These are phyloP conservation scores for Coemansia umbellata DNA, from an alignment of 192 early-diverging fungal genomes.

Conservation along the genomic window DNA sequence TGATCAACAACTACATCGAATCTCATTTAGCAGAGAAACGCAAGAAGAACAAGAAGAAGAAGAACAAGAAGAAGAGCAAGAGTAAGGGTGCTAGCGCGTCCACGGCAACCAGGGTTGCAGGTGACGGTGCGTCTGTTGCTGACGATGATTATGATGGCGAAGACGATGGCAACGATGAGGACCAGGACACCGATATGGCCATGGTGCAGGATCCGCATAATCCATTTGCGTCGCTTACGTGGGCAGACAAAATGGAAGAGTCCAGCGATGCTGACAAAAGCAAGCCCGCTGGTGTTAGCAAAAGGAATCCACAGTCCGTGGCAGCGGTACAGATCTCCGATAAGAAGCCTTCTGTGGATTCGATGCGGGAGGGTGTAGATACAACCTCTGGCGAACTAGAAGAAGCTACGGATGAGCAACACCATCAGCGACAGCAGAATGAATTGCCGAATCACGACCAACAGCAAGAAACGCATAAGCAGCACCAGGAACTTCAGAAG, in stretches of 20 bases:
- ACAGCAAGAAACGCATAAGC: background rate
- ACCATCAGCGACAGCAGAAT: background rate
- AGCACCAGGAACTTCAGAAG: background rate
- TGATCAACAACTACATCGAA: slow-evolving; percentile 19
- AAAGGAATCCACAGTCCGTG: no score
- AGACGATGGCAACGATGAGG: slow-evolving; percentile 4
- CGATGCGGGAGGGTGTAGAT: no score
- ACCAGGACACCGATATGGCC: background rate
- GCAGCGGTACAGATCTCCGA: no score
- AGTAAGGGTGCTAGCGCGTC: background rate
- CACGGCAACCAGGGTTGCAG: background rate
- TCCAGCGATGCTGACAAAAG: background rate
- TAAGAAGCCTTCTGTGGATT: no score
- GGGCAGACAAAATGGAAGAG: slow-evolving; percentile 10
- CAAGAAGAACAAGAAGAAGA: slow-evolving; percentile 49
- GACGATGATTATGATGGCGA: slow-evolving; percentile 20
- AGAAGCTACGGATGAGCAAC: background rate
- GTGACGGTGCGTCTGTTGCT: background rate
- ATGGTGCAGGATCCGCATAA: slow-evolving; percentile 24
- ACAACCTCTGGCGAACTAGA: background rate
- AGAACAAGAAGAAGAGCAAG: slow-evolving; percentile 40
- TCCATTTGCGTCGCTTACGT: slow-evolving; percentile 35
- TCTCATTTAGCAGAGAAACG: slow-evolving; percentile 31
- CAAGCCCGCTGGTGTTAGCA: background rate
- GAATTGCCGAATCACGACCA: background rate